These are phyloP conservation scores for Hyaloscypha hepaticicola DNA, from an alignment of 495 filamentous ascomycete genomes.

Conservation along the genomic window DNA sequence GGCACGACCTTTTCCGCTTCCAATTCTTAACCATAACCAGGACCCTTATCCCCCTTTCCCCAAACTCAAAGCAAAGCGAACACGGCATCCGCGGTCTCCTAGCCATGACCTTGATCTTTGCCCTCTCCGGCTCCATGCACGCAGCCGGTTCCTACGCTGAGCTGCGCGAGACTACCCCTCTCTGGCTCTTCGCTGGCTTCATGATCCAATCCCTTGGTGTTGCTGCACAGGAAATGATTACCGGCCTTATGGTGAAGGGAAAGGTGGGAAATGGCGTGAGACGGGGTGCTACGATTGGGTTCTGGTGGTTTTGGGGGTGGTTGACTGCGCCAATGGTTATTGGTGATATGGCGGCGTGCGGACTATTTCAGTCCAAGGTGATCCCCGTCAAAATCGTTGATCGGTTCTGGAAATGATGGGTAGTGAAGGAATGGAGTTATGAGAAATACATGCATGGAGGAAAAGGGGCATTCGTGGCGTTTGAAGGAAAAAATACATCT, in stretches of 20 bases:
- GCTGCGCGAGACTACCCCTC: conserved; percentile 42
- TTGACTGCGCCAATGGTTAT: conserved; percentile 2
- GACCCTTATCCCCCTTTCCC: background rate
- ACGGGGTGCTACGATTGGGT: background rate
- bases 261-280: background rate
- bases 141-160: conserved; percentile 56
- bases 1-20: conserved; percentile 15
- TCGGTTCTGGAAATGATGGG: background rate
- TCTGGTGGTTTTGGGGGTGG: conserved; percentile 2
- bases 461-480: background rate
- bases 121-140: conserved; percentile 57
- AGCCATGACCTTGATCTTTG: background rate
- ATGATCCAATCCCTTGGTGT: conserved; percentile 54
- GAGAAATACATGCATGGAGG: background rate
- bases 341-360: conserved; percentile 5
- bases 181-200: conserved; percentile 48
- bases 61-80: background rate
- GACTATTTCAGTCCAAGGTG: background rate
- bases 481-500: background rate
- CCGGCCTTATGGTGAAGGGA: background rate
- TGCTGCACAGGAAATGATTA: conserved; percentile 40
- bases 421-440: no score
- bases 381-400: background rate
- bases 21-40: conserved; percentile 2
- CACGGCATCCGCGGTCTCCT: background rate